Evolutionary conservation across 306 rosid genomes (phyloP).

Genomic region (Delonix regia): DNA sequence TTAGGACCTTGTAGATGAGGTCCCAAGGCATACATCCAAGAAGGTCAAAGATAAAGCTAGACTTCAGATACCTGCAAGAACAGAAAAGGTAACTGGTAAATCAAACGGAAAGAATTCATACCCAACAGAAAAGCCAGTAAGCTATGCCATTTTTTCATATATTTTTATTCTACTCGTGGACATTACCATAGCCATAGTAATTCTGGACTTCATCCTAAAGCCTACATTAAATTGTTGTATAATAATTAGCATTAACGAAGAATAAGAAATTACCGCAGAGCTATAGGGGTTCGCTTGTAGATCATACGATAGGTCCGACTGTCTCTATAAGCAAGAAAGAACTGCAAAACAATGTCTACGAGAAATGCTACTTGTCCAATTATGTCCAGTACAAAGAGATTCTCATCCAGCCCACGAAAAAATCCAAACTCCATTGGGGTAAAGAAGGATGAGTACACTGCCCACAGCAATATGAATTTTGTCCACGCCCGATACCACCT

Average conservation of each 20-base stretch:
- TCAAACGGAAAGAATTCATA: not conserved
- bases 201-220: not conserved
- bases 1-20: slow-evolving; percentile 74
- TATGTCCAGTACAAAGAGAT: slow-evolving; percentile 75
- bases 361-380: slow-evolving; percentile 85
- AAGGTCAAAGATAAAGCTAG: slow-evolving; percentile 69
- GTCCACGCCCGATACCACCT: slow-evolving; percentile 86
- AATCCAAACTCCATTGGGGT: slow-evolving; percentile 97
- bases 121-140: slow-evolving; percentile 15
- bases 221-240: not conserved
- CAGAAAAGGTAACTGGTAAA: slow-evolving; percentile 16
- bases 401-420: slow-evolving; percentile 75
- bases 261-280: slow-evolving; percentile 57
- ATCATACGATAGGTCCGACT: slow-evolving; percentile 80
- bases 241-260: not conserved
- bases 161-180: not conserved
- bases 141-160: slow-evolving; percentile 7
- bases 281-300: slow-evolving; percentile 67
- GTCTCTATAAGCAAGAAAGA: slow-evolving; percentile 83
- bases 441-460: slow-evolving; percentile 95
- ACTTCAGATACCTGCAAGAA: slow-evolving; percentile 74
- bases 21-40: slow-evolving; percentile 98
- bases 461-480: slow-evolving; percentile 88
- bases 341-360: slow-evolving; percentile 71
- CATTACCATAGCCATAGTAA: not conserved